Evolutionary conservation across 108 stramenopile species (phyloP), one percentile per base, ranked within the genome.

Genomic region (Licmophora abbreviata): DNA sequence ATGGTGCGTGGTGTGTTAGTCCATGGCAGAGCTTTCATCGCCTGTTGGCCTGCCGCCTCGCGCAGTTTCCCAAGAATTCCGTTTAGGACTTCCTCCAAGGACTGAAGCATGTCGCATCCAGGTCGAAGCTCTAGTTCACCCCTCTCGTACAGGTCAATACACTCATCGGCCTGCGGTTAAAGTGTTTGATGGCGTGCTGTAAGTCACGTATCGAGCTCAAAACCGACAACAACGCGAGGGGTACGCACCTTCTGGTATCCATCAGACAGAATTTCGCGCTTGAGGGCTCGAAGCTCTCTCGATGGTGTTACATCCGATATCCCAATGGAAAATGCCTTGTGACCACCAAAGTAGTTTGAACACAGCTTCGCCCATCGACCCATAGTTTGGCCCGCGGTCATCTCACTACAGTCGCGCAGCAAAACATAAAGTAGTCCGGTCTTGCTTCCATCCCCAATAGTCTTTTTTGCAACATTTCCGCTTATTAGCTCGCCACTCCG

Each of bases 221-320:
- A 40, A 2, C 49, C 4, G 28, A 32, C 5, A 51, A 32, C 24
- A 4, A 11, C 20, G 27, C 2, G n/a, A 54, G 20, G 36, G 14
- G 10, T 21, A 37, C 54, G 29, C 51, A 69, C 73, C 65, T 84
- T 76, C 34, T 57, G 49, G 62, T 85, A 88, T 29, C 88, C 88
- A 35, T 72, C 61, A 12, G 65, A 58, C 14, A 96, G 69, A 58
- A 96, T 85, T 22, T 81, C 63, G 46, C 76, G 81, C 73, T 95
- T 97, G 54, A 86, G 56, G 45, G 63, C 53, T 31, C 59, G 68
- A 30, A 97, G 59, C 14, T 73, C 67, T 15, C 54, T 60, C 6
- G 83, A 85, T 23, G 98, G 96, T 6, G 93, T 94, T 7, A 99
- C 98, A 59, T 99, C 98, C 22, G 96, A 90, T 48, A 99, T 95